Evolutionary conservation across 495 filamentous ascomycete species (phyloP).

Genomic region (Podospora australis): DNA sequence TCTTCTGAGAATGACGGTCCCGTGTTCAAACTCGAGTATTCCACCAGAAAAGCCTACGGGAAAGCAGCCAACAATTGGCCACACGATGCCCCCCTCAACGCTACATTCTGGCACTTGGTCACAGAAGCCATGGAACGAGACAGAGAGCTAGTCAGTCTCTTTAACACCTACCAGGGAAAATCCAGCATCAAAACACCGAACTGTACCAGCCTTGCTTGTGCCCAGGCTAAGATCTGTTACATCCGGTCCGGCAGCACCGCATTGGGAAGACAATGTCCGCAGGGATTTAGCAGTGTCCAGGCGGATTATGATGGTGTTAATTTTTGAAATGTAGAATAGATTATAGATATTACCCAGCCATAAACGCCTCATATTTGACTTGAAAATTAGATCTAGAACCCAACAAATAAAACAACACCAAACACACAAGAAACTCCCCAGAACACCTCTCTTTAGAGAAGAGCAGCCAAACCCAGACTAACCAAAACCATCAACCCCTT

Average conservation of each 20-base stretch:
- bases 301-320: conserved; percentile 15
- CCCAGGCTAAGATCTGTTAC: conserved; percentile 53
- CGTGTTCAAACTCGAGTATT: conserved; percentile 48
- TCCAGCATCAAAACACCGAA: conserved; percentile 43
- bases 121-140: conserved; percentile 55
- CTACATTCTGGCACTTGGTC: conserved; percentile 52
- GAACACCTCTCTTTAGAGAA: neutral
- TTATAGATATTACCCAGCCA: neutral
- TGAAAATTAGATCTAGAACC: neutral
- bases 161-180: conserved; percentile 52
- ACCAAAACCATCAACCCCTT: neutral
- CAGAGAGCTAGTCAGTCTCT: conserved; percentile 36
- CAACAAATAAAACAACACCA: neutral
- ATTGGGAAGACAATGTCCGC: conserved; percentile 44
- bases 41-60: conserved; percentile 48
- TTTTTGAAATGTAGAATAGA: conserved; percentile 5
- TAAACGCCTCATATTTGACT: neutral
- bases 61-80: conserved; percentile 41
- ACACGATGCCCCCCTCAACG: conserved; percentile 45
- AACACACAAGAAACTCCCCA: too few relatives aligned
- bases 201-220: conserved; percentile 46
- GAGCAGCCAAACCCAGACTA: neutral
- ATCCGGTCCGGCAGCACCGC: conserved; percentile 51
- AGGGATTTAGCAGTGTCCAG: conserved; percentile 38
- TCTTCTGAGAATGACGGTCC: conserved; percentile 30